Evolutionary conservation across 2,329 filamentous ascomycete species (phyloP), one percentile per base, ranked within the genome.

Genomic region (Verruconis gallopava): DNA sequence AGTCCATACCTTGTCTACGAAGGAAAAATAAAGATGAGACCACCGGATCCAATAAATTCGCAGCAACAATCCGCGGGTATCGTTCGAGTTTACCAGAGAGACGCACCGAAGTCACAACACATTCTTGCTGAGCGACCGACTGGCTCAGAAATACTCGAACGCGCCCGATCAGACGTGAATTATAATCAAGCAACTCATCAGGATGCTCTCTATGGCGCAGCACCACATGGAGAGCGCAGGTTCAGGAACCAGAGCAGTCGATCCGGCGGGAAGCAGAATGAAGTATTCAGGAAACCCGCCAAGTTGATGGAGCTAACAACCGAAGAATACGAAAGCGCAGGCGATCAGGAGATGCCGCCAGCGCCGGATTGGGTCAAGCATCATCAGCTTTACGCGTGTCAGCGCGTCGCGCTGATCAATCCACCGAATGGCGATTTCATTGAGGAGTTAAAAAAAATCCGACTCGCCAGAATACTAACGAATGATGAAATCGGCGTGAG

Each of bases 401-500:
- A 93, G 56, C 77, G 89, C 18, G 73, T 77, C 1, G 85, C 86
- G 0, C 81, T 78, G 0, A 61, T 74, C 0, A 64, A 79, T 42
- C 68, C 77, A 0, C 81, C 82, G 0, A 96, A 96, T 50, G 68
- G 75, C 33, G 59, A 59, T 0, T 96, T 98, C 56, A 75, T 95
- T 33, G 62, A 72, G 1, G 70, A 82, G 46, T 69, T 98, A 4
- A 73, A 77, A 50, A 79, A 80, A 45, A 85, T 96, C 49, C 75
- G 81, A 36, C 75, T 73, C 2, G 71, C 79, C 2, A 74, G 89
- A 17, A 69, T 75, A 13, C 66, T 95, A 2, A 77, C 72, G 1
- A 75, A 77, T 5, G 86, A 95, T 51, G 71, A 81, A 37, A 77
- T 93, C 45, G 85, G 85, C 2, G 77, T 88, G 0, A 75, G 85